These are phyloP conservation scores for Didymella arachidicola DNA, from an alignment of 2,329 filamentous ascomycete species.

Conservation along the genomic window DNA sequence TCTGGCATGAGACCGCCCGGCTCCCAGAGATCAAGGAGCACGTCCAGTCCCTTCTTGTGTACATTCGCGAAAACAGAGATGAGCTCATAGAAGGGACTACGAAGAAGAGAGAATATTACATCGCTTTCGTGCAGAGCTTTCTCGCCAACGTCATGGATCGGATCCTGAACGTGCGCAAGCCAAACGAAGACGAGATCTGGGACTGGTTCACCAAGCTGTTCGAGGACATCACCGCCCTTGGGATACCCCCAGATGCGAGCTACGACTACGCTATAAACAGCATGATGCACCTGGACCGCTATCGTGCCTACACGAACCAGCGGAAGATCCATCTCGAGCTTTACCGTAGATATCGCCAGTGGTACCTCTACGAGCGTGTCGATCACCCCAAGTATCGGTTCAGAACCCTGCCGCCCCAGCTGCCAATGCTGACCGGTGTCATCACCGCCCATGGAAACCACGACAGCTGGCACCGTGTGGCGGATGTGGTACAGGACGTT, in stretches of 20 bases:
- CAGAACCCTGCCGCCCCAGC: constrained; percentile 1
- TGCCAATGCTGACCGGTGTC: constrained; percentile 35
- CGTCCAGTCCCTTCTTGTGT: constrained; percentile 36
- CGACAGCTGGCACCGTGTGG: constrained; percentile 29
- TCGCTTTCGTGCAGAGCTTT: constrained; percentile 38
- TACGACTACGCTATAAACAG: constrained; percentile 40
- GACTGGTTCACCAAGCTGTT: constrained; percentile 39
- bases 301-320: constrained; percentile 38
- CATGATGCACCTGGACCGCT: constrained; percentile 40
- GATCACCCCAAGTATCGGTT: constrained; percentile 7
- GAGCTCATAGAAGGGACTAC: constrained; percentile 26
- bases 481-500: constrained; percentile 38
- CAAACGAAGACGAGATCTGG: constrained; percentile 39
- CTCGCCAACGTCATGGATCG: constrained; percentile 39
- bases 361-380: constrained; percentile 25
- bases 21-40: constrained; percentile 39
- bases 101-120: constrained; percentile 19
- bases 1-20: constrained; percentile 37
- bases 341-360: constrained; percentile 36
- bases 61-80: constrained; percentile 36
- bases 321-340: constrained; percentile 38
- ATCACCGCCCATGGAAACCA: constrained; percentile 35
- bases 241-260: constrained; percentile 28
- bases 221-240: constrained; percentile 28
- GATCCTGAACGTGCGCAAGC: constrained; percentile 26